Evolutionary conservation across 2,329 filamentous ascomycete genomes (phyloP).

Genomic region (Fusarium armeniacum): DNA sequence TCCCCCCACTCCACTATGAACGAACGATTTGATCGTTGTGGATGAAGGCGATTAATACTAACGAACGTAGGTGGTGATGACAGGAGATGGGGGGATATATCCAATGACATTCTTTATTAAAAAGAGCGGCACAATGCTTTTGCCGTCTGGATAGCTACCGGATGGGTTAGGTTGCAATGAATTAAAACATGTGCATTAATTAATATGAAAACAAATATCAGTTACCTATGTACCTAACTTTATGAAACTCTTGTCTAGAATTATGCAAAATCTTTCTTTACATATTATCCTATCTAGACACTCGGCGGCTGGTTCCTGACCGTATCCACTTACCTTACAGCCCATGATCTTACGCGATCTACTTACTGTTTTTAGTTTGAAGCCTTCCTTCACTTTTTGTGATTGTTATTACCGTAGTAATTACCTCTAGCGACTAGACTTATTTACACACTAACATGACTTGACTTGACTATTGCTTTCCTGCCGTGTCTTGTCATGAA

Average conservation of each 20-base stretch:
- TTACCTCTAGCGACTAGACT: background rate
- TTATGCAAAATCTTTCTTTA: background rate
- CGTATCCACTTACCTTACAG: slow-evolving; percentile 18
- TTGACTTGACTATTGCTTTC: background rate
- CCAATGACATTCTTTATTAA: too few relatives aligned
- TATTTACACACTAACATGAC: too few relatives aligned
- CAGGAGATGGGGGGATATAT: background rate
- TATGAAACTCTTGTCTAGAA: background rate
- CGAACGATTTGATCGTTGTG: background rate
- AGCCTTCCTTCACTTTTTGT: background rate
- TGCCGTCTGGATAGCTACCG: background rate
- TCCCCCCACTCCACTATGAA: too few relatives aligned
- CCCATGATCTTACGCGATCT: background rate
- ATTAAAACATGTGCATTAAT: background rate
- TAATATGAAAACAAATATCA: background rate
- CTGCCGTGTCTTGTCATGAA: too few relatives aligned
- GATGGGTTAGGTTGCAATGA: slow-evolving; percentile 1
- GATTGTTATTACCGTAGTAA: background rate
- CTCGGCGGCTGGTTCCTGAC: slow-evolving; percentile 7
- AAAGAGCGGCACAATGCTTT: background rate
- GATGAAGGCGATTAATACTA: background rate
- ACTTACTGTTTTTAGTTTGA: background rate
- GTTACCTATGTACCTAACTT: background rate
- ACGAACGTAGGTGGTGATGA: background rate
- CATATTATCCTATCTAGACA: background rate